A percentile compares a stretch with the other conserved stretches of the same genome.
Conservation (phyloP, 495 filamentous ascomycete species). For the Aspergillus egyptiacus region DNA sequence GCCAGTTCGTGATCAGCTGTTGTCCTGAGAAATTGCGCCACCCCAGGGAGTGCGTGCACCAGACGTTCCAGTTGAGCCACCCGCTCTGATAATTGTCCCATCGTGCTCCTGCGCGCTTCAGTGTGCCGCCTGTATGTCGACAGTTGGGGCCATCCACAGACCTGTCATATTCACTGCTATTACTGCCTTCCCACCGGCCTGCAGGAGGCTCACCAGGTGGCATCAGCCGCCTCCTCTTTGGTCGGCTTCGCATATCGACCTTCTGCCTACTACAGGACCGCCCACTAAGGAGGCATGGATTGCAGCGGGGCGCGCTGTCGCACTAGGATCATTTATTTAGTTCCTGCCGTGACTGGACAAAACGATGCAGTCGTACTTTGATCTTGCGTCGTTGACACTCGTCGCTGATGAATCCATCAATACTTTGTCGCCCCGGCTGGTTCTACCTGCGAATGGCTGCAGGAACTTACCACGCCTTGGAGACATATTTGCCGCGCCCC, state of each 20-base stretch:
- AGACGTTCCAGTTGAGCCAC: too few relatives aligned
- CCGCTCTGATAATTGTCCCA: too few relatives aligned
- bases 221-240: background rate
- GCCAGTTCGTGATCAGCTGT: too few relatives aligned
- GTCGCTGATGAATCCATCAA: slow-evolving; percentile 4
- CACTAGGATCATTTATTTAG: slow-evolving; percentile 12
- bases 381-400: slow-evolving; percentile 23
- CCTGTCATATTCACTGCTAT: too few relatives aligned
- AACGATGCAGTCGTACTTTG: slow-evolving; percentile 14
- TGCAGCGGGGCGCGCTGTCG: slow-evolving; percentile 22
- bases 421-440: too few relatives aligned
- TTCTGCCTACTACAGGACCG: slow-evolving; percentile 13
- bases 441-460: background rate
- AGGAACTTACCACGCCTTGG: slow-evolving; percentile 24
- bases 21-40: too few relatives aligned
- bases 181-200: too few relatives aligned
- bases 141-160: too few relatives aligned
- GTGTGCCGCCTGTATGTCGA: too few relatives aligned
- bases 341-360: background rate
- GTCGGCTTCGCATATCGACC: slow-evolving; percentile 22
- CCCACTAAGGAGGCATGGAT: slow-evolving; percentile 12
- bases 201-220: too few relatives aligned
- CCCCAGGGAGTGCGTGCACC: too few relatives aligned
- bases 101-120: too few relatives aligned
- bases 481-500: slow-evolving; percentile 22